phyloP scores from a whole-genome alignment of 164 flowering plant genomes.

The Vitis vinifera region ASM3070453v1 NC_081807.1:2903501-2904000 shows the following conservation, averaged over 20 bases:
- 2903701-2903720: conserved; percentile 3
- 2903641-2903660: conserved; percentile 16
- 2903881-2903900: background rate
- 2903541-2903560: conserved; percentile 55
- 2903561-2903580: conserved; percentile 56
- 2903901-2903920: background rate
- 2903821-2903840: conserved; percentile 40
- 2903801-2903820: conserved; percentile 56
- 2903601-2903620: conserved; percentile 71
- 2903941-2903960: background rate
- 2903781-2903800: conserved; percentile 55
- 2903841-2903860: conserved; percentile 64
- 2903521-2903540: conserved; percentile 37
- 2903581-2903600: conserved; percentile 65
- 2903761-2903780: conserved; percentile 69
- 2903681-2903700: conserved; percentile 23
- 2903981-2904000: background rate
- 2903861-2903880: conserved; percentile 19
- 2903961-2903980: background rate
- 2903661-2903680: conserved; percentile 47
- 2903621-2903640: conserved; percentile 51
- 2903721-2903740: conserved; percentile 32
- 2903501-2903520: background rate
- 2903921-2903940: no score
- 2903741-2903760: conserved; percentile 48